Evolutionary conservation across 176 grass and related monocot genomes (phyloP).

Genomic region (Phragmites australis): DNA sequence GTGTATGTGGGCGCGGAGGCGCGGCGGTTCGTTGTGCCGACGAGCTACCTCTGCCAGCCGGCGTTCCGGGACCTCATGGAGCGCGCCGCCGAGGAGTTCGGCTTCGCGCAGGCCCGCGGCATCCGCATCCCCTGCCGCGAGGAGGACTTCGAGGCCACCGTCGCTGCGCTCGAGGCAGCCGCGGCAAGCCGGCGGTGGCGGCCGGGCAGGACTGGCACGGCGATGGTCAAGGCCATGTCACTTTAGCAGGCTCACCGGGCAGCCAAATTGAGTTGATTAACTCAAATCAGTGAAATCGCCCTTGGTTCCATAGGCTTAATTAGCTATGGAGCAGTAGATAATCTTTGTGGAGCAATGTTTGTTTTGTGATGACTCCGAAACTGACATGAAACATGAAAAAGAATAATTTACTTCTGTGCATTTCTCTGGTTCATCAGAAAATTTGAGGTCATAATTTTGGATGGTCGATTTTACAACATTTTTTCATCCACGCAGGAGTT

Average conservation of each 20-base stretch:
- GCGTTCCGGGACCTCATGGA: slow-evolving; percentile 60
- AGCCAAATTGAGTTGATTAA: not conserved
- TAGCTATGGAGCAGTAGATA: not conserved
- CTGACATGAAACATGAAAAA: not conserved
- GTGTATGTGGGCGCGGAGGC: slow-evolving; percentile 63
- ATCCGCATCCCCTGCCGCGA: slow-evolving; percentile 56
- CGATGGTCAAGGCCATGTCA: not conserved
- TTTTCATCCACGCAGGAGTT: not conserved
- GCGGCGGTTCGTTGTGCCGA: slow-evolving; percentile 62
- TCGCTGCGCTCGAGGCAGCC: slow-evolving; percentile 21
- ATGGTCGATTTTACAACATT: not conserved
- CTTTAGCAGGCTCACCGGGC: not conserved
- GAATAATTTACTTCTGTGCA: not conserved
- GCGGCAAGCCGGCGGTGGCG: not conserved
- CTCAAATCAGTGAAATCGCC: not conserved
- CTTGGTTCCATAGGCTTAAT: not conserved
- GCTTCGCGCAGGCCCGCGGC: slow-evolving; percentile 50
- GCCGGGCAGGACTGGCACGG: not conserved
- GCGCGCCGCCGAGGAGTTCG: slow-evolving; percentile 67
- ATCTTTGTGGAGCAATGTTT: not conserved
- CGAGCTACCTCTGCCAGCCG: slow-evolving; percentile 44
- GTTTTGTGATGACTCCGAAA: not conserved
- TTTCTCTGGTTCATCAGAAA: not conserved
- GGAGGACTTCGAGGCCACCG: slow-evolving; percentile 50
- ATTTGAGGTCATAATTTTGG: not conserved